Percentiles rank a stretch among this genome's conserved stretches.
phyloP scores from a whole-genome alignment of 1,284 basidiomycete species.

The Ustilago lituana region DNA sequence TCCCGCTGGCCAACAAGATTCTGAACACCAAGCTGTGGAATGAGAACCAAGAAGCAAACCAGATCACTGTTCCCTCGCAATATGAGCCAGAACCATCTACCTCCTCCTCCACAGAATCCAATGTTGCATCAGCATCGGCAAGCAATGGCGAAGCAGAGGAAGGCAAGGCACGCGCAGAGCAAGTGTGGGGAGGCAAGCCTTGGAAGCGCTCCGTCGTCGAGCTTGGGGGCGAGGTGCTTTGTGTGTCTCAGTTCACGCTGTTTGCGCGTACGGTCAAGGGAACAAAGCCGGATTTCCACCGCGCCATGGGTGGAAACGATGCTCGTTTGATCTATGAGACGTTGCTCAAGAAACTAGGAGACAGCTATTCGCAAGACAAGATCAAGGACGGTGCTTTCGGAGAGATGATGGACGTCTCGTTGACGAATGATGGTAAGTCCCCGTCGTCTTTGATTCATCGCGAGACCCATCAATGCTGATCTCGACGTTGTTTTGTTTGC shows the following conservation, averaged over 20 bases:
- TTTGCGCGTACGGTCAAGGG: conserved; percentile 62
- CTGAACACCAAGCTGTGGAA: conserved; percentile 62
- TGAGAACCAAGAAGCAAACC: conserved; percentile 41
- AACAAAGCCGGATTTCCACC: conserved; percentile 65
- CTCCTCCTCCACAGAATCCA: not conserved
- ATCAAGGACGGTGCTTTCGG: conserved; percentile 64
- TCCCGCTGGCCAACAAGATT: conserved; percentile 52
- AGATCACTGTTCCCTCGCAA: conserved; percentile 39
- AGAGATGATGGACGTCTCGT: conserved; percentile 65
- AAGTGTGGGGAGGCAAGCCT: conserved; percentile 57
- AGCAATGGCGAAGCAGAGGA: conserved; percentile 1
- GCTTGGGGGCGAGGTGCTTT: conserved; percentile 61
- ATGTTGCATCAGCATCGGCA: not conserved
- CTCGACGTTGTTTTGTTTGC: too few relatives aligned
- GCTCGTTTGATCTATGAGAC: conserved; percentile 56
- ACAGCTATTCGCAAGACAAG: conserved; percentile 37
- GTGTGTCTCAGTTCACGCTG: conserved; percentile 65
- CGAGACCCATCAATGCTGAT: too few relatives aligned
- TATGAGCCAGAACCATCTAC: conserved; percentile 30
- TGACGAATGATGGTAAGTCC: conserved; percentile 60
- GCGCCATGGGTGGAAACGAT: conserved; percentile 51
- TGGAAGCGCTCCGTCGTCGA: conserved; percentile 61
- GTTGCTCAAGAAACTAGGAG: conserved; percentile 48
- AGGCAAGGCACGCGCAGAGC: conserved; percentile 33
- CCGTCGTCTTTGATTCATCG: not conserved